phyloP scores from a whole-genome alignment of 805 yeast genomes.

The Zygosaccharomyces kombuchaensis region DNA sequence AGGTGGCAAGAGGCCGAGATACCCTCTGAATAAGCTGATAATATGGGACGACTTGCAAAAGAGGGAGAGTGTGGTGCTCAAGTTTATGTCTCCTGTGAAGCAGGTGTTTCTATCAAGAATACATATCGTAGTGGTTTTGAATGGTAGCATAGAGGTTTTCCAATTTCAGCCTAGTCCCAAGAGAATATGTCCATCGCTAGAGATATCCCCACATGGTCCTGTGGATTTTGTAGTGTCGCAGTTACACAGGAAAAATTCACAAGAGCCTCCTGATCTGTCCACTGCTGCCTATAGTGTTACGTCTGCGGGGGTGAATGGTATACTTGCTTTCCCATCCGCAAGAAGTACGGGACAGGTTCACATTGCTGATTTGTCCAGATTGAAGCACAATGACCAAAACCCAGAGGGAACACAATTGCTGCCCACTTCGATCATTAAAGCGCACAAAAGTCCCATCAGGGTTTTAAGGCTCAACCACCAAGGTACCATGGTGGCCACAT shows the following conservation, averaged over 20 bases:
- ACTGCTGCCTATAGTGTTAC: not conserved
- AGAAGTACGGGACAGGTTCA: constrained; percentile 31
- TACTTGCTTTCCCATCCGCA: constrained; percentile 25
- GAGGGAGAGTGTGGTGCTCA: constrained; percentile 65
- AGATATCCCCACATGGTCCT: constrained; percentile 18
- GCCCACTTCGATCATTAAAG: constrained; percentile 56
- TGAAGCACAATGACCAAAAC: constrained; percentile 17
- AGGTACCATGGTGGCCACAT: constrained; percentile 80
- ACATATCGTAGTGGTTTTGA: constrained; percentile 67
- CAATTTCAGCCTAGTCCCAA: constrained; percentile 79
- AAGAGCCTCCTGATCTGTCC: constrained; percentile 2
- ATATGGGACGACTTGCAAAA: constrained; percentile 91
- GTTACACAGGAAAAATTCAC: constrained; percentile 10
- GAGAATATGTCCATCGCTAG: constrained; percentile 37
- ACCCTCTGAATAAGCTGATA: constrained; percentile 71
- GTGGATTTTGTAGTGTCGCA: constrained; percentile 27
- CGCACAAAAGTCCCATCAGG: constrained; percentile 77
- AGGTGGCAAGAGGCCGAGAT: constrained; percentile 77
- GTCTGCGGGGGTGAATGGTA: constrained; percentile 15
- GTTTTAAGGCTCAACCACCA: constrained; percentile 64
- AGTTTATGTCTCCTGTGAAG: constrained; percentile 70
- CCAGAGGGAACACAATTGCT: constrained; percentile 17
- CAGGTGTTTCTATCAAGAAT: constrained; percentile 72
- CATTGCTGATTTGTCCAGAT: constrained; percentile 23
- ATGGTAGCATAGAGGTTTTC: constrained; percentile 64